Base-by-base conservation (phyloP, 371 early-diverging fungal species). In the Mucor ambiguus region DNA sequence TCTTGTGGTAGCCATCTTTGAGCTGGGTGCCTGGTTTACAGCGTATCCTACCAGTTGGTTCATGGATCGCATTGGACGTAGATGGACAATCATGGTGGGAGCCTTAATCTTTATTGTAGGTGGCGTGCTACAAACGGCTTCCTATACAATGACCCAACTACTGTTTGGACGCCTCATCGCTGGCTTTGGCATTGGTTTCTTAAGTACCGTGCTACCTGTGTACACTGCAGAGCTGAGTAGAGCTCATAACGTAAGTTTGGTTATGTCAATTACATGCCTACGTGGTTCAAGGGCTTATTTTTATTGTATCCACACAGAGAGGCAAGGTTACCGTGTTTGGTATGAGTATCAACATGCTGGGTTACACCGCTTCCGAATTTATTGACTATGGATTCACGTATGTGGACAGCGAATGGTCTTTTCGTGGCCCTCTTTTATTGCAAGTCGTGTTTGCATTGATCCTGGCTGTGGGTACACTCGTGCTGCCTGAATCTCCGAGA, bases 401-500 rank as follows among this genome's bases (percentile, higher is more conserved):
- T 63, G 41, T 75, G n/a, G 58, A 72, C 18, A 43, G 26, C 2
- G 72, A 80, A 12, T 67, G 72, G 71, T 74, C 83, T 4, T 86
- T 72, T 68, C 77, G 80, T 59, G 64, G 81, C 16, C 86, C 86
- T 33, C 60, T 84, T 29, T 54, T 73, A 1, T 48, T 83, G 9
- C 87, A 85, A 61, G 68, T 71, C 56, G 66, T 77, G 10, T 82
- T 77, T 58, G 86, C 85, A 24, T 63, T 70, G 12, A 74, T 86
- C 12, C 76, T 86, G 28, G 75, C 75, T 48, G 37, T 74, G 46
- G 85, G 83, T 49, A 68, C 70, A 30, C 65, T 81, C 30, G 30
- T 73, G 26, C 69, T 86, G 38, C 86, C 86, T 26, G 85, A 85
- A 57, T 84, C 85, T 6, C 86, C 86, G 8, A 79, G 86, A 41